A percentile compares a stretch with the other conserved stretches of the same genome.
Conservation (phyloP, 768 basidiomycete genomes). For the Panaeolus papilionaceus region DNA sequence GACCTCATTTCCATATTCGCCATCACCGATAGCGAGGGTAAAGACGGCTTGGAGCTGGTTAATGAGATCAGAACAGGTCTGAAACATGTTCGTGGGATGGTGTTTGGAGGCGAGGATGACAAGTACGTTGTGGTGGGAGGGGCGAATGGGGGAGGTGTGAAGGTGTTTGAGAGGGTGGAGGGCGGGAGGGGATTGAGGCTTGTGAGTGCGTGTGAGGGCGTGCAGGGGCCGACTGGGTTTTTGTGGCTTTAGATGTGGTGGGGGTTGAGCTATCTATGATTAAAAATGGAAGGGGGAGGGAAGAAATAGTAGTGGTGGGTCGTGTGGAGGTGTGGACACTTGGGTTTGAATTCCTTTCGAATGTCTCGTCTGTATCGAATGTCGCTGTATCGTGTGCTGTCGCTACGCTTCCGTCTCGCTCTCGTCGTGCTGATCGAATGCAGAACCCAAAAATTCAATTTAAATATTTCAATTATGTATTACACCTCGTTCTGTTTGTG, state of each 20-base stretch:
- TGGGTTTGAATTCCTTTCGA: neutral
- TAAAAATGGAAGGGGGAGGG: neutral
- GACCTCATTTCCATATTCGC: slow-evolving; percentile 78
- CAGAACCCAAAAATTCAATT: neutral
- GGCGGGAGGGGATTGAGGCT: slow-evolving; percentile 61
- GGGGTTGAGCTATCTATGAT: neutral
- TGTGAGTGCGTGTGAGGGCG: slow-evolving; percentile 50
- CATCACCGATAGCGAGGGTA: slow-evolving; percentile 35
- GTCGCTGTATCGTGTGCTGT: neutral
- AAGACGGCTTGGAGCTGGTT: slow-evolving; percentile 54
- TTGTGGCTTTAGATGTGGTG: slow-evolving; percentile 46
- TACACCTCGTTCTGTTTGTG: neutral
- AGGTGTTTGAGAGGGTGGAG: slow-evolving; percentile 70
- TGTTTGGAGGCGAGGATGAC: slow-evolving; percentile 66
- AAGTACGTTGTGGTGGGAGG: slow-evolving; percentile 73
- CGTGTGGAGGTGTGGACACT: too few species aligned
- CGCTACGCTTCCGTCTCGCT: too few species aligned
- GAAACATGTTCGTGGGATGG: slow-evolving; percentile 72
- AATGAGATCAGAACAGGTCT: slow-evolving; percentile 73
- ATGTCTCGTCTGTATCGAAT: neutral
- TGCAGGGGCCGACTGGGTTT: slow-evolving; percentile 61
- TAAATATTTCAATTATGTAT: neutral
- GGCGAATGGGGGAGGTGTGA: slow-evolving; percentile 66
- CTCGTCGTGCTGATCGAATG: neutral
- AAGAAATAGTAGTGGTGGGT: too few species aligned